Conservation (phyloP, 768 basidiomycete species). For the Kondoa subrosea region DNA sequence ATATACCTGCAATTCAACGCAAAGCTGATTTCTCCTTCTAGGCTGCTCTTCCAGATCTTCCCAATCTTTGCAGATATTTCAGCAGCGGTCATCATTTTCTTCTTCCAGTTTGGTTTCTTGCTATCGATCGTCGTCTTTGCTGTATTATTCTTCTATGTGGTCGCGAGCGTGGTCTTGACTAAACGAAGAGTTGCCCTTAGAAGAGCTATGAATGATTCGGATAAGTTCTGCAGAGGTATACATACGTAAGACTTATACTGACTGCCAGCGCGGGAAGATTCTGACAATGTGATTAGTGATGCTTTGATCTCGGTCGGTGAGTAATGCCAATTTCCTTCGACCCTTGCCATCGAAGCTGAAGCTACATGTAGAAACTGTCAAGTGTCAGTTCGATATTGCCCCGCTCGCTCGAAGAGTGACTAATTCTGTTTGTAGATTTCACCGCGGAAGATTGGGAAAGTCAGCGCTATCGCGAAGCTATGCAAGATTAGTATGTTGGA, state of each 20-base stretch:
- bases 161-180: conserved; percentile 3
- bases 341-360: no score
- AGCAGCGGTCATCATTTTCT: conserved; percentile 16
- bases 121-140: conserved; percentile 39
- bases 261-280: neutral
- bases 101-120: conserved; percentile 1
- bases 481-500: conserved; percentile 39
- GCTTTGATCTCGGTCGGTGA: conserved; percentile 5
- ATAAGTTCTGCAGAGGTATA: conserved; percentile 3
- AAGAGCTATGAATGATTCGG: neutral
- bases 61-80: conserved; percentile 66
- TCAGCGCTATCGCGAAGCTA: conserved; percentile 50
- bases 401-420: conserved; percentile 42
- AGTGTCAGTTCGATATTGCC: neutral
- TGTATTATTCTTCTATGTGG: conserved; percentile 37
- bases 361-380: no score
- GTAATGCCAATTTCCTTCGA: no score
- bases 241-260: neutral
- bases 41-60: conserved; percentile 59
- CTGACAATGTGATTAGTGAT: neutral
- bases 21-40: neutral
- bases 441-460: conserved; percentile 68
- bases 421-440: conserved; percentile 53
- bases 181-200: neutral
- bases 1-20: neutral